Conservation (phyloP, 2,329 filamentous ascomycete genomes). For the Lasiodiplodia theobromae region DNA sequence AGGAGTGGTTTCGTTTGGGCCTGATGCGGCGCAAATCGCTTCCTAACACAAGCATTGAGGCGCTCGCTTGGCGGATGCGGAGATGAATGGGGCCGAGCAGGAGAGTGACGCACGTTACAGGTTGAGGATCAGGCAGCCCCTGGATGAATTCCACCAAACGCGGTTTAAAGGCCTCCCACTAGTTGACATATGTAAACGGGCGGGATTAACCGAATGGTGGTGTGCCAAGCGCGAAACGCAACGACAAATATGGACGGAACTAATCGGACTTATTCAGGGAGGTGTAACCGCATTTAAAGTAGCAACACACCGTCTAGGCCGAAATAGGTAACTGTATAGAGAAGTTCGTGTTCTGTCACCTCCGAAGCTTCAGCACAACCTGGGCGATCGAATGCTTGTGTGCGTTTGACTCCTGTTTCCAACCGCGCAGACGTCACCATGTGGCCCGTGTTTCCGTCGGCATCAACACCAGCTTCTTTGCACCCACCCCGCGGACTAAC, state of each 20-base stretch:
- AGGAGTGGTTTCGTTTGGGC: slow-evolving; percentile 14
- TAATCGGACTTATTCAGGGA: background rate
- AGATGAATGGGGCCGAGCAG: slow-evolving; percentile 1
- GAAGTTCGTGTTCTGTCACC: background rate
- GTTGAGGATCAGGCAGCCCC: background rate
- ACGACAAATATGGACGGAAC: background rate
- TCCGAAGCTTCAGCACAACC: background rate
- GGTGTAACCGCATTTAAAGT: background rate
- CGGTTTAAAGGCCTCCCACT: background rate
- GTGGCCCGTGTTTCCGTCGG: background rate
- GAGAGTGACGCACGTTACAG: slow-evolving; percentile 6
- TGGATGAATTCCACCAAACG: background rate
- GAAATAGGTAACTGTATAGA: background rate
- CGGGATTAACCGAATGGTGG: background rate
- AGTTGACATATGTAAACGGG: background rate
- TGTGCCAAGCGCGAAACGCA: background rate
- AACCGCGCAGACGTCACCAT: background rate
- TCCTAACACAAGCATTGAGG: slow-evolving; percentile 21
- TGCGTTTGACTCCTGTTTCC: background rate
- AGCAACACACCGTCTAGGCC: background rate
- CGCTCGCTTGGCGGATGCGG: slow-evolving; percentile 6
- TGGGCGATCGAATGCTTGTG: background rate
- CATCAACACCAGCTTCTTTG: background rate
- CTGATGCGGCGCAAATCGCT: slow-evolving; percentile 3
- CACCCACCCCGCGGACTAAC: background rate